phyloP scores from a whole-genome alignment of 495 filamentous ascomycete species.

The Chaetomium cochliodes region DNA sequence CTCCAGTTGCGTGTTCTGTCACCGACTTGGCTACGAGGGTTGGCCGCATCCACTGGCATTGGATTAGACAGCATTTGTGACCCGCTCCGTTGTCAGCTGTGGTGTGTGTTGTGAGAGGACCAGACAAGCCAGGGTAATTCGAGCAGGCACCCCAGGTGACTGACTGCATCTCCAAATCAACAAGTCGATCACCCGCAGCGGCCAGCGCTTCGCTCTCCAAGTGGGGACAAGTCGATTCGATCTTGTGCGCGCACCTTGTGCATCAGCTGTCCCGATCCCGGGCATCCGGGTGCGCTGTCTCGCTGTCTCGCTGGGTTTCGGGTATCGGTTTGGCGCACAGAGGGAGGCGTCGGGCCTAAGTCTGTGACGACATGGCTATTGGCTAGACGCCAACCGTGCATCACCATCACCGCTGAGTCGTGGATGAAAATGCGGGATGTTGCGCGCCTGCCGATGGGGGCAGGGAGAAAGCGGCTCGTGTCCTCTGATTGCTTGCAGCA shows the following conservation, averaged over 20 bases:
- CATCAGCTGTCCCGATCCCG: not conserved
- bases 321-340: too few species aligned
- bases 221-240: not conserved
- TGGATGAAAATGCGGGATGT: not conserved
- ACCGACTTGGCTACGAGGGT: not conserved
- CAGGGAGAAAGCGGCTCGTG: not conserved
- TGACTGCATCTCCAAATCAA: not conserved
- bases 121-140: not conserved
- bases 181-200: not conserved
- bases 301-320: too few species aligned
- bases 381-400: too few species aligned
- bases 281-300: not conserved
- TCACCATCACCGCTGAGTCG: too few species aligned
- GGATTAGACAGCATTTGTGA: not conserved
- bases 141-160: not conserved
- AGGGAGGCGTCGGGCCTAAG: too few species aligned
- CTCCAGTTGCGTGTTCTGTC: not conserved
- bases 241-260: constrained; percentile 5
- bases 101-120: not conserved
- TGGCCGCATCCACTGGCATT: not conserved
- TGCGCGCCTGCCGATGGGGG: not conserved
- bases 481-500: not conserved
- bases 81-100: not conserved
- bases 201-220: not conserved
- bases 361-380: too few species aligned